A percentile compares a stretch with the other conserved stretches of the same genome.
Conservation (phyloP, 2,329 filamentous ascomycete genomes). For the Aspergillus fumigatiaffinis region DNA sequence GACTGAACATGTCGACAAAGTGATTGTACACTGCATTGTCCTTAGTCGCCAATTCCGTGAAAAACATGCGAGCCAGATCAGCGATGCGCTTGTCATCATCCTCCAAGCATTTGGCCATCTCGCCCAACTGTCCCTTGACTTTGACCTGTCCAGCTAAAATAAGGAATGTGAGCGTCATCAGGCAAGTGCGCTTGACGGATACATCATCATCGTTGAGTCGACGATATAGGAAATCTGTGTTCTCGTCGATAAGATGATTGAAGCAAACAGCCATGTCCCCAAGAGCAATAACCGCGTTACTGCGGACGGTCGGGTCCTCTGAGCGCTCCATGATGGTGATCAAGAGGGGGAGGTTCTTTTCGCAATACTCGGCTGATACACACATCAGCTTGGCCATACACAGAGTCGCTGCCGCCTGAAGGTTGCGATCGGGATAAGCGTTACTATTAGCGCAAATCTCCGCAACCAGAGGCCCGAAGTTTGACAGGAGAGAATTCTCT, state of each 20-base stretch:
- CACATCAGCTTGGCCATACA: constrained; percentile 99
- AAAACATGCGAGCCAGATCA: constrained; percentile 96
- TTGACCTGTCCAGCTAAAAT: constrained; percentile 98
- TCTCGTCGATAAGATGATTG: constrained; percentile 98
- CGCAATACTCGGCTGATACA: constrained; percentile 93
- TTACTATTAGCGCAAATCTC: constrained; percentile 96
- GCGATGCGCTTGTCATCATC: constrained; percentile 93
- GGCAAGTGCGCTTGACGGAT: constrained; percentile 91
- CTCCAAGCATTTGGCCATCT: constrained; percentile 99
- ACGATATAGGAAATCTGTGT: constrained; percentile 95
- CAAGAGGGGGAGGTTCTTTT: constrained; percentile 83
- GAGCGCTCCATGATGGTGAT: constrained; percentile 98
- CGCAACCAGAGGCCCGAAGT: constrained; percentile 85
- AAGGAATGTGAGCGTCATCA: constrained; percentile 97
- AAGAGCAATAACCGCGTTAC: constrained; percentile 92
- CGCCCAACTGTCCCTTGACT: constrained; percentile 95
- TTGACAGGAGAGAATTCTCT: constrained; percentile 75
- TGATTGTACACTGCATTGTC: constrained; percentile 99
- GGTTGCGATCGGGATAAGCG: constrained; percentile 78
- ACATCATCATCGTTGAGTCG: constrained; percentile 83
- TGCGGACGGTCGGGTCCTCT: constrained; percentile 84
- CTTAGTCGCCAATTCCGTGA: constrained; percentile 93
- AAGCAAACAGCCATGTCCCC: constrained; percentile 99
- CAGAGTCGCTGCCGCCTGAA: constrained; percentile 89
- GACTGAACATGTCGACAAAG: constrained; percentile 97